Evolutionary conservation across 768 basidiomycete species (phyloP).

Genomic region (Trametes cubensis): DNA sequence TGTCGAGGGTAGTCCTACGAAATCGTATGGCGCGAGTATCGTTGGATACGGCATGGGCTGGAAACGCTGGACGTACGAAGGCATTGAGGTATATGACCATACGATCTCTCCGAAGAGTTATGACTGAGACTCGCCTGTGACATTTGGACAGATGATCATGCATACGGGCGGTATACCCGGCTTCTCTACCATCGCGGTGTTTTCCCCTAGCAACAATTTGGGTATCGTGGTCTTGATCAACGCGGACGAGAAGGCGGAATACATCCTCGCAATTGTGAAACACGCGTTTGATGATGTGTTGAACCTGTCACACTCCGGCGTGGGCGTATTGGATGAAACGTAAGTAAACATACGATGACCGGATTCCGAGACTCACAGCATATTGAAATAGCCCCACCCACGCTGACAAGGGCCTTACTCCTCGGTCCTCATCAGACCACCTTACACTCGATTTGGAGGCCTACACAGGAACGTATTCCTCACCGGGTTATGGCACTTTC

Average conservation of each 20-base stretch:
- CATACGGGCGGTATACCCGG: constrained; percentile 39
- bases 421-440: background rate
- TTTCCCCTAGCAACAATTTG: constrained; percentile 41
- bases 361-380: too few species aligned
- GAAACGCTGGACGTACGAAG: constrained; percentile 40
- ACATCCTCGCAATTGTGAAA: background rate
- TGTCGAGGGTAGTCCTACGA: constrained; percentile 5
- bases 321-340: background rate
- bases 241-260: constrained; percentile 18
- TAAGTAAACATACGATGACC: background rate
- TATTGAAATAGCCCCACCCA: background rate
- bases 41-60: constrained; percentile 49
- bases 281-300: constrained; percentile 17
- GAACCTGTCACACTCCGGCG: background rate
- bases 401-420: background rate
- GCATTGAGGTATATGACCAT: constrained; percentile 39
- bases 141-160: constrained; percentile 35
- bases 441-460: constrained; percentile 25
- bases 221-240: constrained; percentile 38
- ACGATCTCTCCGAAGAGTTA: background rate
- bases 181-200: constrained; percentile 35
- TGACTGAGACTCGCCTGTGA: background rate
- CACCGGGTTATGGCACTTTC: constrained; percentile 43
- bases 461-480: constrained; percentile 41
- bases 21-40: constrained; percentile 30